A percentile compares a stretch with the other conserved stretches of the same genome.
phyloP scores from a whole-genome alignment of 768 basidiomycete genomes.

The Cyclocybe cylindracea region DNA sequence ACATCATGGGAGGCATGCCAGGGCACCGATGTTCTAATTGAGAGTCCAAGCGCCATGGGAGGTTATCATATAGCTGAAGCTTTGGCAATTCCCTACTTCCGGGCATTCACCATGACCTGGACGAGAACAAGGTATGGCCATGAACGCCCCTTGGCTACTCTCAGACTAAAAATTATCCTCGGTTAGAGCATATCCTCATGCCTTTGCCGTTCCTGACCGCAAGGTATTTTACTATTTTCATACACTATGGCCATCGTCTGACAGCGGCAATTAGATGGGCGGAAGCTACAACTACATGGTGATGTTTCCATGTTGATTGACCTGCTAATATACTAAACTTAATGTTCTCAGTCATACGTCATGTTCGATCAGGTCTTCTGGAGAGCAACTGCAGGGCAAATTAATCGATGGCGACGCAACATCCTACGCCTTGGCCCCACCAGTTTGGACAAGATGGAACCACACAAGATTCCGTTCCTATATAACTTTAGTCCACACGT shows the following conservation, averaged over 20 bases:
- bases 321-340: not conserved
- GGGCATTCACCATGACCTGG: slow-evolving; percentile 99
- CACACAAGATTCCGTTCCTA: slow-evolving; percentile 95
- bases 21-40: slow-evolving; percentile 88
- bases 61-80: slow-evolving; percentile 98
- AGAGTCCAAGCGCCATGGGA: slow-evolving; percentile 97
- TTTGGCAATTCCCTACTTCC: slow-evolving; percentile 88
- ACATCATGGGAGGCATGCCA: slow-evolving; percentile 98
- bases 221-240: slow-evolving; percentile 52
- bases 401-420: slow-evolving; percentile 91
- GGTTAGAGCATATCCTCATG: slow-evolving; percentile 89
- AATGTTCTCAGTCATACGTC: slow-evolving; percentile 70
- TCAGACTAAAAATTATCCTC: not conserved
- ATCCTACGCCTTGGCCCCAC: slow-evolving; percentile 76
- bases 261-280: slow-evolving; percentile 64
- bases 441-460: slow-evolving; percentile 92
- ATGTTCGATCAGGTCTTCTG: slow-evolving; percentile 99
- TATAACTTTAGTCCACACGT: slow-evolving; percentile 95
- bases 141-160: not conserved
- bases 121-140: slow-evolving; percentile 73
- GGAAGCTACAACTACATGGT: slow-evolving; percentile 99
- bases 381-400: slow-evolving; percentile 90
- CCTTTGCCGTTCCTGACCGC: slow-evolving; percentile 95
- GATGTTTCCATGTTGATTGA: slow-evolving; percentile 1
- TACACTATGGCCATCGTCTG: slow-evolving; percentile 5